Base-by-base conservation (phyloP, 2,329 filamentous ascomycete genomes). In the Xylaria multiplex region DNA sequence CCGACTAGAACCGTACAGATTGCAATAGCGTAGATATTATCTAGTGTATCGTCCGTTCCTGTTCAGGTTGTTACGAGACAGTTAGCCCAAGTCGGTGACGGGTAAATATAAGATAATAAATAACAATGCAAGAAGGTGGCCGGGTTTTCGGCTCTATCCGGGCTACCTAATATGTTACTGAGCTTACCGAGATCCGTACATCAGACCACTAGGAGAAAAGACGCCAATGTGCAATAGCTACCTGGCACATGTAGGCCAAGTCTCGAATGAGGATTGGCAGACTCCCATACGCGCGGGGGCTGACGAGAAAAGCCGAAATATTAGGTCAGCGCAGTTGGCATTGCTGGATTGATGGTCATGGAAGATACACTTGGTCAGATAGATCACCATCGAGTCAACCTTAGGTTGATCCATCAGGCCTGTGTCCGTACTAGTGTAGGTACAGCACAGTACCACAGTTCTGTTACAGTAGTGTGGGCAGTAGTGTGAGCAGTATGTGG, bases 201-300 rank as follows among this genome's bases (percentile, higher is more conserved):
- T 64, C 64, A 66, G 49, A 57, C 64, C 64, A 66, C 64, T 56
- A n/a, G 37, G 16, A 35, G 19, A 46, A 48, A 66, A 59, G 37
- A 46, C 53, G 13, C 52, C 46, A 45, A 40, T 43, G 35, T 40
- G 43, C 52, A 42, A 27, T 30, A 49, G 4, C 24, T 46, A 45
- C 16, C 35, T 32, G 14, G 43, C 46, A 30, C 35, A 32, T 22
- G 37, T 37, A 46, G 46, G 55, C 60, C 55, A 60, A 59, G 60
- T 52, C 37, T 42, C 35, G 42, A 42, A 56, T 57, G 24, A 53
- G 50, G 55, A 66, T 63, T 64, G 55, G 60, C 64, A 56, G 43
- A 56, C 49, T 49, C 54, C 13, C 16, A 54, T 43, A 55, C 32
- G 42, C 42, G 59, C 54, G 60, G 60, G 59, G 60, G 64, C 42